Base-by-base conservation (phyloP, 345 rosid species). In the Raphanus sativus region DNA sequence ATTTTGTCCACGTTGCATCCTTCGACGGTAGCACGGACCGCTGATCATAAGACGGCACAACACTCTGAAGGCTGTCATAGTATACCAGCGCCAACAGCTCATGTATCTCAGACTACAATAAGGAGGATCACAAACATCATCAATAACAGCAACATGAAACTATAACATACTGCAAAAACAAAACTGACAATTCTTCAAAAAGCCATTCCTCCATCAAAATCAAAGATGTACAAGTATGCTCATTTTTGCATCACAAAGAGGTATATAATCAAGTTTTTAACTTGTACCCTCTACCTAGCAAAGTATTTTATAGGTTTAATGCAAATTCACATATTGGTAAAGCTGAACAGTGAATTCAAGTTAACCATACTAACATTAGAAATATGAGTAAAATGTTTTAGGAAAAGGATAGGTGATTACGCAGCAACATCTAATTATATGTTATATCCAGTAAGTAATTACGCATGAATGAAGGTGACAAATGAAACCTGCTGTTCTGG, bases 61-160 rank as follows among this genome's bases (percentile, higher is more conserved):
- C 98, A 80, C 89, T 90, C 88, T 94, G 98, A 82, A 94, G 89
- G 90, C 97, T 87, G 89, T 94, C 98, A 81, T 94, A 94, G 88
- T 88, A 90, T 60, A 94, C 98, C 77, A 94, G 85, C 16, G 98
- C 98, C 92, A 94, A 81, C 74, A 90, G 77, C 86, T 94, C 98
- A 45, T 90, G 98, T 82, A 90, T 89, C 86, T 94, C 97, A 65
- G 95, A 80, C 98, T 94, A 82, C 70, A 80, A 82, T 70, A 60
- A 21, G 21, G 83, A 64, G 80, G 26, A 83, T 82, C 83, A 62
- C 45, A 62, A 62, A 64, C 62, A 75, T 81, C 66, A 83, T 29
- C 81, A 76, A 75, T 17, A 74, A 54, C 26, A 55, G 15, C 30
- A 34, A 70, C 55, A 77, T 45, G 56, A 58, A 25, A 21, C 25